Evolutionary conservation across 352 stramenopile genomes (phyloP), one percentile per base, ranked within the genome.

Genomic region (Phytophthora fragariaefolia): DNA sequence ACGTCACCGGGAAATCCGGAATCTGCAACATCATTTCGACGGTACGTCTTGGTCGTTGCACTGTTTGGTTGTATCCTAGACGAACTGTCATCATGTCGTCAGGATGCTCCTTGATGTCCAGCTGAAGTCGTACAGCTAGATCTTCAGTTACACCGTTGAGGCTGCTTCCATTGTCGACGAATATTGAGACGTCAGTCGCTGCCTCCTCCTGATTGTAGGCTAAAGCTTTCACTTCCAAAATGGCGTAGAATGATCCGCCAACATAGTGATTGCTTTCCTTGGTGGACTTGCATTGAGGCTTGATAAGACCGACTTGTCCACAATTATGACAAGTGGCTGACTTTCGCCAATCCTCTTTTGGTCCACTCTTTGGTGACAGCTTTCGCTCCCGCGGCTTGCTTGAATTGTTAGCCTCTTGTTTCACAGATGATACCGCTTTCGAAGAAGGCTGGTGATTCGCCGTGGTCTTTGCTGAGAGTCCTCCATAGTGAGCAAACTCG

Each of bases 141-240:
- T 52, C 27, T 43, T 52, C 54, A 6, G 42, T 52, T n/a, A 53
- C 28, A 15, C 38, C 54, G 28, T 54, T 62, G 17, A 62, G 10
- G 0, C 54, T 53, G 20, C 54, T 28, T n/a, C 28, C 54, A 17
- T 53, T 53, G 40, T 62, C 54, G 24, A 62, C 23, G 36, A 62
- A 47, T 6, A 53, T 32, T 4, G 54, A 22, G 7, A 52, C 54
- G 6, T 9, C 0, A 10, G 3, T 27, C 2, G 9, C 1, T 13
- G 9, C 10, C 18, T 62, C 40, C 22, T 53, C 40, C 30, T 28
- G 7, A 18, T 40, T 49, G 40, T 36, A 53, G 28, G 43, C 40
- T 30, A 17, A n/a, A 46, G 54, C 54, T 30, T 52, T 17, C n/a
- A 34, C 54, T 18, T 62, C 42, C 7, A 62, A 17, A 26, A 53